Base-by-base conservation (phyloP, 2,329 filamentous ascomycete species). In the Magnaporthiopsis rhizophila region DNA sequence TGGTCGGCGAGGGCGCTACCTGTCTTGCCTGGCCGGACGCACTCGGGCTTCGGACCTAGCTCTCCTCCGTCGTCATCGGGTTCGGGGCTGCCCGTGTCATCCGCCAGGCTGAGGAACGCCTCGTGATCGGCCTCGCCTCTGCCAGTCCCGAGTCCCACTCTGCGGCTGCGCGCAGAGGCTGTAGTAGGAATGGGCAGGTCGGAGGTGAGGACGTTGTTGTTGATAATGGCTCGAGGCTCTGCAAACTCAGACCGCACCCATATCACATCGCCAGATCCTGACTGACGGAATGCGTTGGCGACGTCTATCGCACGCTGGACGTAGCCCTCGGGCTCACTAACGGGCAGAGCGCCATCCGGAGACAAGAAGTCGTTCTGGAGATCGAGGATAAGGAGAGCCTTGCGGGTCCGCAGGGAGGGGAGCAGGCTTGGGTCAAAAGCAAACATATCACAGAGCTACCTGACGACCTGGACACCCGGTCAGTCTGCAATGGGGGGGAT, bases 301-400 rank as follows among this genome's bases (percentile, higher is more conserved):
- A 98, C 79, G 8, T 82, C 76, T 26, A 86, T 78, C 58, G 92
- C 84, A 34, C 85, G 86, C 56, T 88, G 81, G 59, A 95, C 74
- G 67, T 93, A 91, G 12, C 85, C 84, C 4, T 83, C 76, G 3
- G 87, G 86, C 58, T 85, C 82, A 50, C 79, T 79, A 62, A 93
- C 85, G 15, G 86, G 83, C 26, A 97, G 76, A 32, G 86, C 84
- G 64, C 90, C 89, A 62, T 86, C 81, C 1, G 84, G 77, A 8
- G 86, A 81, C 65, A 96, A 78, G 71, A 98, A 97, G 74, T 97
- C 94, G 70, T 96, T 92, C 72, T 98, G 95, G 50, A 96, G 85
- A 71, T 97, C 94, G 68, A 97, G 82, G 24, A 96, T 79, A 26
- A 98, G 80, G 58, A 99, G 81, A 1, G 91, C 94, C 76, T 84